Conservation (phyloP, 768 basidiomycete genomes). For the Piloderma croceum region DNA sequence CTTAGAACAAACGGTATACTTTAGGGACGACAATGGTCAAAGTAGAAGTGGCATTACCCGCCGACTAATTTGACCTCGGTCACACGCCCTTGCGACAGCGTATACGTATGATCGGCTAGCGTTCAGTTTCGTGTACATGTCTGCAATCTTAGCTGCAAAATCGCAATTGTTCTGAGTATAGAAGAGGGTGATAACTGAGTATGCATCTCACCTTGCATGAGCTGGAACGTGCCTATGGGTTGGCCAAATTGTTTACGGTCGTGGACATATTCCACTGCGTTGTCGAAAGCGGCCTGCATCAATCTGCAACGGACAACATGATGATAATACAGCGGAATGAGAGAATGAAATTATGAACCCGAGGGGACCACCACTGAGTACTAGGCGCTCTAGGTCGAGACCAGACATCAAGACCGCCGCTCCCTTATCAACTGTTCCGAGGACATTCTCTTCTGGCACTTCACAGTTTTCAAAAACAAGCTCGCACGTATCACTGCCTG, state of each 20-base stretch:
- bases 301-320: slow-evolving; percentile 39
- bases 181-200: too few relatives aligned
- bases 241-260: slow-evolving; percentile 88
- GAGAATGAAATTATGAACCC: slow-evolving; percentile 44
- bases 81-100: slow-evolving; percentile 86
- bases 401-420: slow-evolving; percentile 92
- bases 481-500: slow-evolving; percentile 92
- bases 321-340: slow-evolving; percentile 5
- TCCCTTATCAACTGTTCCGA: slow-evolving; percentile 75
- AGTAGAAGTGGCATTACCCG: slow-evolving; percentile 40
- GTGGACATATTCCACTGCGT: slow-evolving; percentile 86
- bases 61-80: slow-evolving; percentile 70
- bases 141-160: slow-evolving; percentile 73
- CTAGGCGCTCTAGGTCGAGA: slow-evolving; percentile 85
- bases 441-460: slow-evolving; percentile 87
- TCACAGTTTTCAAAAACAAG: slow-evolving; percentile 87
- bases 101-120: slow-evolving; percentile 90
- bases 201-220: slow-evolving; percentile 78
- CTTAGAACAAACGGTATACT: slow-evolving; percentile 32
- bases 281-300: slow-evolving; percentile 92
- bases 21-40: neutral
- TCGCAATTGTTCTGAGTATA: too few relatives aligned
- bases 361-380: slow-evolving; percentile 87
- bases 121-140: slow-evolving; percentile 93
- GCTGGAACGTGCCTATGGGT: slow-evolving; percentile 84